These are phyloP conservation scores for Trichoderma sp. DNA, from an alignment of 2,329 filamentous ascomycete species.

Conservation along the genomic window DNA sequence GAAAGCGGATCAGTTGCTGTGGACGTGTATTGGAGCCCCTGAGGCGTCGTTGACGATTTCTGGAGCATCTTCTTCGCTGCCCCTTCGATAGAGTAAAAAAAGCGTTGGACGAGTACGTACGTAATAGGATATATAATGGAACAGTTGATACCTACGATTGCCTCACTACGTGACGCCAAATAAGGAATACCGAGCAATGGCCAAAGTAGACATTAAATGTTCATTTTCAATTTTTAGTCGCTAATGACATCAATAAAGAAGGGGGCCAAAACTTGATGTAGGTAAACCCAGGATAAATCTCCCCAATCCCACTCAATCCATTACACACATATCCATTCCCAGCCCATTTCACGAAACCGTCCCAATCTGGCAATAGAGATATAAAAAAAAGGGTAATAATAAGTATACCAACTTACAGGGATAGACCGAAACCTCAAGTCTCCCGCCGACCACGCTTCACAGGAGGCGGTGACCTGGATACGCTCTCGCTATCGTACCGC, in stretches of 20 bases:
- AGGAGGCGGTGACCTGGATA: conserved; percentile 34
- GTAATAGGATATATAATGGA: neutral
- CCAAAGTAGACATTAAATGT: neutral
- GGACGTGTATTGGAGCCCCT: conserved; percentile 23
- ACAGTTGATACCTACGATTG: neutral
- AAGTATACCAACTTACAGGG: neutral
- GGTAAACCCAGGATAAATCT: neutral
- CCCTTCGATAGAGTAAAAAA: neutral
- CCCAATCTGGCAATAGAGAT: neutral
- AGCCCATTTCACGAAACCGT: neutral
- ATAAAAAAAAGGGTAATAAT: neutral
- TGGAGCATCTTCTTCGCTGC: neutral
- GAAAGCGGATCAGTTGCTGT: conserved; percentile 19
- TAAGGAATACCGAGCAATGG: neutral
- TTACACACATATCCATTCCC: neutral
- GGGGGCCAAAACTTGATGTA: neutral
- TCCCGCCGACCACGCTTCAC: conserved; percentile 34
- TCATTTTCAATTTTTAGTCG: neutral
- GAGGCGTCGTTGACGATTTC: conserved; percentile 20
- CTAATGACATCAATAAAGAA: conserved; percentile 3
- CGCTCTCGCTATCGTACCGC: conserved; percentile 32
- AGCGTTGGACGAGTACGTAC: no score
- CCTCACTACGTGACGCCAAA: neutral
- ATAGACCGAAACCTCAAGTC: conserved; percentile 22
- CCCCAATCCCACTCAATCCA: neutral